Evolutionary conservation across 495 filamentous ascomycete genomes (phyloP), one percentile per base, ranked within the genome.

Genomic region (Daldinia vernicosa): DNA sequence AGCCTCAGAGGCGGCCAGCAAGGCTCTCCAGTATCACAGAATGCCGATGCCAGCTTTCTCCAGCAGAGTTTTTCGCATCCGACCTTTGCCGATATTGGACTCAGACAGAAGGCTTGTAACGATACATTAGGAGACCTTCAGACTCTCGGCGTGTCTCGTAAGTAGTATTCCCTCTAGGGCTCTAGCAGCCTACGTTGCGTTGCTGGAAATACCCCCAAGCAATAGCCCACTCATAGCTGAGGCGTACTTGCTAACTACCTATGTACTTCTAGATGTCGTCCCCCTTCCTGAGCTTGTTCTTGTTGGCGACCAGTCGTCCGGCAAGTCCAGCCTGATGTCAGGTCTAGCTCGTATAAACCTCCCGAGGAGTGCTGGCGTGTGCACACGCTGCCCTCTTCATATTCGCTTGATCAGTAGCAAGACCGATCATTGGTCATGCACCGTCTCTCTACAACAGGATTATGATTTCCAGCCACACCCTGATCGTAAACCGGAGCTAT

Each of bases 291-390:
- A 92, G 67, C 85, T 95, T 15, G 91, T 92, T 12, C 86, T 94
- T 0, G 88, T 94, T 1, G 93, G 93, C 0, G 92, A 95, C 61
- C 93, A 96, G 67, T 89, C 86, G 3, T 88, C 92, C 0, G 93
- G 93, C 0, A 97, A 97, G 69, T 90, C 87, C 3, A 93, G 90
- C 2, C 78, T 96, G 0, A 93, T 97, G 77, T 92, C 93, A 30
- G 91, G 89, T 0, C 89, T 95, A 35, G 89, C 90, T 1, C 91
- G 89, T n/a, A 90, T 96, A 54, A 88, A 88, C 56, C 85, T 94
- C 0, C 93, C 93, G 0, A 82, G 91, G 2, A 85, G 83, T 63
- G 82, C 84, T 0, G 91, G 89, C 0, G 91, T 89, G 0, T 95
- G 93, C 71, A 97, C 93, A 0, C 77, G 91, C 0, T 95, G 92